These are phyloP conservation scores for Ceratocystis variospora DNA, from an alignment of 2,329 filamentous ascomycete species.

Conservation along the genomic window DNA sequence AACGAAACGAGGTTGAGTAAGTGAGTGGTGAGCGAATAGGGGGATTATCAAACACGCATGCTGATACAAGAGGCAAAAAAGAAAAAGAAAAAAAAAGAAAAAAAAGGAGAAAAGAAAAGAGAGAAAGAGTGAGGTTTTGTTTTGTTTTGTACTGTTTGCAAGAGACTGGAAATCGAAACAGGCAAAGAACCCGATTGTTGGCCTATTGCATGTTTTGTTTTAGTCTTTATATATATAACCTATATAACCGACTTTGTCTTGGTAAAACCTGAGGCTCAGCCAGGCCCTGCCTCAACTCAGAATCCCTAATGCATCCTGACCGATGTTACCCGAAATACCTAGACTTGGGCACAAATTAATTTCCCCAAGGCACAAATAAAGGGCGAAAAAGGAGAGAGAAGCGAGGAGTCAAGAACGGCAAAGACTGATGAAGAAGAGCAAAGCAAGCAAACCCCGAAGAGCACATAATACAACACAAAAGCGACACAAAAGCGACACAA, in stretches of 20 bases:
- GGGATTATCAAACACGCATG: no score
- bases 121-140: no score
- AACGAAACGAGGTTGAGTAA: no score
- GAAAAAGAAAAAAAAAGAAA: neutral
- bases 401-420: no score
- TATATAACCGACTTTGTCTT: neutral
- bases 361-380: neutral
- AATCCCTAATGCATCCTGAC: neutral
- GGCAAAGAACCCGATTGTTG: neutral
- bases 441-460: no score
- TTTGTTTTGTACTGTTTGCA: neutral
- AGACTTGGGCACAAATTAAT: constrained; percentile 20
- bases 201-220: neutral
- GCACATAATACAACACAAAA: no score
- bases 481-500: no score
- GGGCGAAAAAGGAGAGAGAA: no score
- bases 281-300: no score
- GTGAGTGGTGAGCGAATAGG: no score
- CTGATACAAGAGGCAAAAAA: no score
- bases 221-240: neutral
- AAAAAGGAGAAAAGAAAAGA: neutral
- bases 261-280: neutral
- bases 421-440: no score
- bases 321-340: constrained; percentile 24
- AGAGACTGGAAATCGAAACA: neutral